Base-by-base conservation (phyloP, 441 rosid genomes). In the Eutrema salsugineum region DNA sequence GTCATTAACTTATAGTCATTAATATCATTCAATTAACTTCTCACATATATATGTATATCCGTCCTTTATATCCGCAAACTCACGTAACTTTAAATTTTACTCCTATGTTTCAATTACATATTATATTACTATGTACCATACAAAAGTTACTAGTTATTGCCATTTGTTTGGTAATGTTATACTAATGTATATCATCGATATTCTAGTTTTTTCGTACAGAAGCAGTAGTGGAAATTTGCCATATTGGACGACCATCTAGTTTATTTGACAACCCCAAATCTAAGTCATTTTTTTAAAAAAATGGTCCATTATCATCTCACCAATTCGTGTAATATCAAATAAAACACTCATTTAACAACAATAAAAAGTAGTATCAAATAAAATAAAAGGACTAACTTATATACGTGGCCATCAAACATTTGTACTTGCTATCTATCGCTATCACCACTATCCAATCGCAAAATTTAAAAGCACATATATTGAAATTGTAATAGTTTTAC, bases 1-100 rank as follows among this genome's bases (percentile, higher is more conserved):
- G 14, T 65, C 76, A 49, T 76, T 70, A 57, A 70, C 56, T 59
- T 70, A 63, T 76, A 48, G 27, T 56, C 60, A 63, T 39, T 55
- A 28, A 47, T 63, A 24, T 28, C 50, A 22, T 11, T 39, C 49
- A 36, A 32, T 7, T 60, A 73, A 6, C n/a, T 49, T 64, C 9
- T n/a, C n/a, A 30, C 27, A 10, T 10, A 12, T 24, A n/a, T 11
- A 8, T 24, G 11, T 11, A 8, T 12, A 8, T 56, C 12, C 14
- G 17, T 28, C 33, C 12, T 16, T 5, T 22, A 30, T 30, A 20
- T 14, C 19, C 39, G 2, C 32, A 9, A 9, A 33, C 36, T 17
- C 56, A 65, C 24, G 6, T 22, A 51, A 16, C 17, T 63, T 33
- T 1, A 9, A 40, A 40, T 16, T 43, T 43, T 28, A 6, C 24